These are phyloP conservation scores for Colletotrichum graminicola DNA, from an alignment of 2,329 filamentous ascomycete species.

Conservation along the genomic window DNA sequence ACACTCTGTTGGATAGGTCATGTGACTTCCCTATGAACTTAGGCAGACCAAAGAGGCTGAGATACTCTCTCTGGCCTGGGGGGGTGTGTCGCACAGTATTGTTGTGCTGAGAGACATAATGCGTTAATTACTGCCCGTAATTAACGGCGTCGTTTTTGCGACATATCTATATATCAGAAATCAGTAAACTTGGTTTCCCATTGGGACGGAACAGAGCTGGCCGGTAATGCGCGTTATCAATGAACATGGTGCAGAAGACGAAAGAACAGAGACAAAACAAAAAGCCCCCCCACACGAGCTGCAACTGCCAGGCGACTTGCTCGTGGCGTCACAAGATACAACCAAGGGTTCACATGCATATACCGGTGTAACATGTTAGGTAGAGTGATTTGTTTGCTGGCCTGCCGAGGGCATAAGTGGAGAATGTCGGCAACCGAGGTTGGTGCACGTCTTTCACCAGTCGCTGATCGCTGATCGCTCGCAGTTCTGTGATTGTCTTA, in stretches of 20 bases:
- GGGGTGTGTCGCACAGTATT: too few species aligned
- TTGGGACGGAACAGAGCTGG: neutral
- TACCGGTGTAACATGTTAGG: conserved; percentile 16
- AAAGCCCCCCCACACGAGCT: neutral
- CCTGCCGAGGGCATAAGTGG: neutral
- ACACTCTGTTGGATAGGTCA: too few species aligned
- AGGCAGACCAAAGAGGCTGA: too few species aligned
- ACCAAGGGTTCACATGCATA: conserved; percentile 20
- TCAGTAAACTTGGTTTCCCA: conserved; percentile 18
- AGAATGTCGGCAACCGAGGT: conserved; percentile 14
- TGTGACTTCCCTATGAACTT: too few species aligned
- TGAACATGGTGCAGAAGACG: too few species aligned
- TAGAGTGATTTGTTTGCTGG: conserved; percentile 24
- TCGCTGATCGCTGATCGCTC: neutral
- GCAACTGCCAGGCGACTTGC: neutral
- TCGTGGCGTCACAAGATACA: neutral
- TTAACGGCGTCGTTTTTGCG: too few species aligned
- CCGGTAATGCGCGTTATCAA: neutral
- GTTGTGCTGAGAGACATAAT: too few species aligned
- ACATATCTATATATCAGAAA: conserved; percentile 18
- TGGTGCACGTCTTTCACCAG: neutral
- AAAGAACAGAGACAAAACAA: neutral
- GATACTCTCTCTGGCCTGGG: too few species aligned
- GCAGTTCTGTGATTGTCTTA: conserved; percentile 6
- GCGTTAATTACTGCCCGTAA: too few species aligned